Evolutionary conservation across 139 green algal species (phyloP).

Genomic region (Chlorella vulgaris): DNA sequence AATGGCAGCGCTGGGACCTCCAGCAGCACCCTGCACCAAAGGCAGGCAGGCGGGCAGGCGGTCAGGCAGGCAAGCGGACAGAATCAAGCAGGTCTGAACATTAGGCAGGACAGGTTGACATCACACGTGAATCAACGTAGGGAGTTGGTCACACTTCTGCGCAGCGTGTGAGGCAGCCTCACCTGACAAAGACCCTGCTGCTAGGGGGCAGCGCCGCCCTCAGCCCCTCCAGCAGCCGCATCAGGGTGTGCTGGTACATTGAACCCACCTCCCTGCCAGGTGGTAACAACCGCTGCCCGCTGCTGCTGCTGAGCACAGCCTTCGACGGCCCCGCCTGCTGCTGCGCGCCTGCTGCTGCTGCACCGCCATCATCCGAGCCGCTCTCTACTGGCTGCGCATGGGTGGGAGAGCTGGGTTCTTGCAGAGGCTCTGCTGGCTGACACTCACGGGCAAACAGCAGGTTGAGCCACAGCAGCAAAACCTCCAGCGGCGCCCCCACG

Average conservation of each 20-base stretch:
- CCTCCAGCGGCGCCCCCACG: background rate
- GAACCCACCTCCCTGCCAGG: constrained; percentile 22
- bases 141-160: no score
- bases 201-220: constrained; percentile 28
- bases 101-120: background rate
- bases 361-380: no score
- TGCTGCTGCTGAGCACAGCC: constrained; percentile 10
- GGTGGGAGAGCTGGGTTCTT: background rate
- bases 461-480: constrained; percentile 14
- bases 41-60: background rate
- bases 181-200: constrained; percentile 21
- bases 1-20: constrained; percentile 63
- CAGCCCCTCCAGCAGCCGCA: constrained; percentile 57
- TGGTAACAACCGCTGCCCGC: background rate
- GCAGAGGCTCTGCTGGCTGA: background rate
- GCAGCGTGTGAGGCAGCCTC: no score
- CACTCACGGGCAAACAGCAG: constrained; percentile 15
- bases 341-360: background rate
- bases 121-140: no score
- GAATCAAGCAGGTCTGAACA: background rate
- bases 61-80: background rate
- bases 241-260: constrained; percentile 65
- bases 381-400: no score
- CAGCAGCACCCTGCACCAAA: constrained; percentile 42
- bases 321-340: background rate